Conservation (phyloP, 805 yeast species). For the Saccharomycopsis fermentans region DNA sequence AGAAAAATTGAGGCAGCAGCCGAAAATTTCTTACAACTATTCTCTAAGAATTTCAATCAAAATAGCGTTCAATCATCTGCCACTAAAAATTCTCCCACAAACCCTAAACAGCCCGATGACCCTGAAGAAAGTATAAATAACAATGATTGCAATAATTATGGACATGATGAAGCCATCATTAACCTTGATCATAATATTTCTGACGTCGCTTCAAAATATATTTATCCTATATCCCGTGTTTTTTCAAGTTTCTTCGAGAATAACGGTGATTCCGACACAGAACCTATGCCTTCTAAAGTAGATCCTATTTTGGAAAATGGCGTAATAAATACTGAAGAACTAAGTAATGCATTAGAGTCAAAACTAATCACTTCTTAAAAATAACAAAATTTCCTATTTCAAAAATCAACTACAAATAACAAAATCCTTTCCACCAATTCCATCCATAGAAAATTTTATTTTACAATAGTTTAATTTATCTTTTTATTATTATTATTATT, state of each 20-base stretch:
- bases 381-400: neutral
- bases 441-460: neutral
- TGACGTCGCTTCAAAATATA: neutral
- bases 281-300: neutral
- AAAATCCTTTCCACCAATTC: neutral
- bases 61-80: neutral
- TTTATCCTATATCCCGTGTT: neutral
- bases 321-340: neutral
- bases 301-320: conserved; percentile 4
- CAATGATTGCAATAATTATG: neutral
- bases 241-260: neutral
- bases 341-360: conserved; percentile 4
- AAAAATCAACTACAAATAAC: neutral
- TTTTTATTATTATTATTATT: neutral
- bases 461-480: neutral
- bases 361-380: conserved; percentile 1
- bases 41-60: neutral
- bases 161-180: neutral
- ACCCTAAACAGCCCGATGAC: neutral
- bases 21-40: neutral
- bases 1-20: neutral
- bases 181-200: neutral
- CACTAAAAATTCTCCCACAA: neutral
- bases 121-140: neutral
- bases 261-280: neutral